Percentiles rank a stretch among this genome's conserved stretches.
phyloP scores from a whole-genome alignment of 108 stramenopile genomes.

The Cyclotella kingstonii region DNA sequence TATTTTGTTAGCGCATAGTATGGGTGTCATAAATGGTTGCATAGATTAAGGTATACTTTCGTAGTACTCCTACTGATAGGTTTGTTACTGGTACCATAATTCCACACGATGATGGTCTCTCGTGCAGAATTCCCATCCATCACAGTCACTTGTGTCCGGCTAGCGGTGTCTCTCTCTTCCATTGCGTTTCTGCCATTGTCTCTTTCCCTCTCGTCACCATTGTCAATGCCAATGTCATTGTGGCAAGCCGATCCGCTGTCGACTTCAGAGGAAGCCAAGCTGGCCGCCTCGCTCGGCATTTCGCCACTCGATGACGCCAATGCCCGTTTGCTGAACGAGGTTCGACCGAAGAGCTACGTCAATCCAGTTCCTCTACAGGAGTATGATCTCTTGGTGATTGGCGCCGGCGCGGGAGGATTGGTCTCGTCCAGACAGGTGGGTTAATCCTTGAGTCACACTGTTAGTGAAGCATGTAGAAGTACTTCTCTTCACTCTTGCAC shows the following conservation, averaged over 20 bases:
- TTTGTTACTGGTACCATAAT: no score
- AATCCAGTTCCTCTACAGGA: constrained; percentile 4
- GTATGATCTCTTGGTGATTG: constrained; percentile 91
- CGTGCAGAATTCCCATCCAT: no score
- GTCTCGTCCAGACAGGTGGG: constrained; percentile 60
- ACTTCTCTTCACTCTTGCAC: not conserved
- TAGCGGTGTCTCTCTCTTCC: no score
- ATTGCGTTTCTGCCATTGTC: no score
- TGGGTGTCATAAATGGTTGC: no score
- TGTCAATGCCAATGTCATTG: no score
- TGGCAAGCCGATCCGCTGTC: not conserved
- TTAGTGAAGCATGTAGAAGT: not conserved
- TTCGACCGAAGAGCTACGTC: constrained; percentile 31
- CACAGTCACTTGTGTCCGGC: no score
- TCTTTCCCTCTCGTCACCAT: no score
- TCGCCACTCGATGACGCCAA: constrained; percentile 13
- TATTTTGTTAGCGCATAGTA: no score
- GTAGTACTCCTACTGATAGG: no score
- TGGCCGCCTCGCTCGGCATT: constrained; percentile 1
- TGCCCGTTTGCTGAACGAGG: constrained; percentile 12
- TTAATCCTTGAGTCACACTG: not conserved
- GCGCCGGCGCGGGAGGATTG: constrained; percentile 85
- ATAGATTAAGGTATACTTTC: no score
- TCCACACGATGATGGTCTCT: no score
- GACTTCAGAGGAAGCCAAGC: not conserved